Conservation (phyloP, 164 flowering plant species). For the Kingdonia uniflora region DNA sequence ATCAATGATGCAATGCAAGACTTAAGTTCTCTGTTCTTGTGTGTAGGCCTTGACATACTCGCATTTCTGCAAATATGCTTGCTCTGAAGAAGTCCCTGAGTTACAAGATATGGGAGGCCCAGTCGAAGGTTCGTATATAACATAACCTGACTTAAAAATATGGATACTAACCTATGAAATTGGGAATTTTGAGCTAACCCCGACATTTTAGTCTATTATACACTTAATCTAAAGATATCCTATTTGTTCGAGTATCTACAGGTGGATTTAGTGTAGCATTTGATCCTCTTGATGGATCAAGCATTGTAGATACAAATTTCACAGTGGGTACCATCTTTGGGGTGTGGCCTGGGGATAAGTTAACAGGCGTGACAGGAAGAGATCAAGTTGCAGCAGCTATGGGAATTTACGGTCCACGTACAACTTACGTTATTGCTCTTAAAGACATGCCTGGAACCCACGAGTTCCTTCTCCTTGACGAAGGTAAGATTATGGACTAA, state of each 20-base stretch:
- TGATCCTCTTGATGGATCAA: slow-evolving; percentile 97
- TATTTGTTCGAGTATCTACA: slow-evolving; percentile 12
- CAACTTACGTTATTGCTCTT: slow-evolving; percentile 86
- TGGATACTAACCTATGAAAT: no score
- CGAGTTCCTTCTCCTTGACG: slow-evolving; percentile 92
- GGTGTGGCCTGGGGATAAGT: slow-evolving; percentile 96
- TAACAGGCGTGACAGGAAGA: slow-evolving; percentile 76
- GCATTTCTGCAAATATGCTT: slow-evolving; percentile 93
- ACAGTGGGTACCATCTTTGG: slow-evolving; percentile 98
- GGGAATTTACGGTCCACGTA: slow-evolving; percentile 95
- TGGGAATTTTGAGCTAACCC: no score
- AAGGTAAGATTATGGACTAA: slow-evolving; percentile 39
- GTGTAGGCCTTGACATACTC: slow-evolving; percentile 79
- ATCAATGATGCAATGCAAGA: neutral
- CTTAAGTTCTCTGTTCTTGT: slow-evolving; percentile 2
- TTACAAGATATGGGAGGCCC: slow-evolving; percentile 99
- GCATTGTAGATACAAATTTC: slow-evolving; percentile 97
- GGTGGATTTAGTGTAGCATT: slow-evolving; percentile 98
- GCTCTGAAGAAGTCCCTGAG: slow-evolving; percentile 97
- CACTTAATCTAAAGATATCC: no score
- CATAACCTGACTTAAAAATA: no score
- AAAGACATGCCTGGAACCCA: slow-evolving; percentile 90
- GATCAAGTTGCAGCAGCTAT: slow-evolving; percentile 97
- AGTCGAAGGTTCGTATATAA: slow-evolving; percentile 44
- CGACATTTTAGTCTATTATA: no score